Base-by-base conservation (phyloP, 306 rosid species). In the Citrullus mucosospermus region DNA sequence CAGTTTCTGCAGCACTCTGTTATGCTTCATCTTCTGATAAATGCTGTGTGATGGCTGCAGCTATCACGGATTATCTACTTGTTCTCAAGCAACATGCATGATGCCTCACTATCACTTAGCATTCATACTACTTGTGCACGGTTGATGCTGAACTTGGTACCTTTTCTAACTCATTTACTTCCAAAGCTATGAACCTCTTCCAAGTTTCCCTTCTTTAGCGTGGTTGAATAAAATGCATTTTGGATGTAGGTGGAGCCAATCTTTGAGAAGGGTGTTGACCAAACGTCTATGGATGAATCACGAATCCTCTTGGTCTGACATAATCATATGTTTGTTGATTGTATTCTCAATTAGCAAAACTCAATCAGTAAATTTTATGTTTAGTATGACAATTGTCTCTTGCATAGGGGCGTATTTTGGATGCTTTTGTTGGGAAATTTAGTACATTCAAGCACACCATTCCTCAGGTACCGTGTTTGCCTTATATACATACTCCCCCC, bases 111-210 rank as follows among this genome's bases (percentile, higher is more conserved):
- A 82, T 88, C 97, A 9, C 88, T 95, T 86, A 92, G 98, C 90
- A 91, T 95, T 84, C 99, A 95, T 85, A 95, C 99, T 59, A 95
- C 99, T 54, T 95, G 97, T 83, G 97, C 99, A 74, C 97, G 98
- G 83, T 80, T 95, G 91, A 92, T 95, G 99, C 85, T 95, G 90
- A 95, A 95, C 87, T 88, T 95, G 98, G 99, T 95, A 87, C 85
- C 48, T 83, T 83, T 77, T 67, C 77, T 18, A 76, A 65, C 81
- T 81, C 81, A 22, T 32, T 59, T 60, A 14, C 38, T 77, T 32
- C 30, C 78, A 30, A 28, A 32, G 46, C 16, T 53, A 14, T 74
- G 30, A 50, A 72, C 43, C 15, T 73, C 44, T 76, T 76, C 53
- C 41, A 46, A 58, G 65, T 78, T 78, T 86, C 58, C 77, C 51